Percentiles rank a stretch among this genome's conserved stretches.
Conservation (phyloP, 768 basidiomycete genomes). For the Xerocomellus amylosporus region DNA sequence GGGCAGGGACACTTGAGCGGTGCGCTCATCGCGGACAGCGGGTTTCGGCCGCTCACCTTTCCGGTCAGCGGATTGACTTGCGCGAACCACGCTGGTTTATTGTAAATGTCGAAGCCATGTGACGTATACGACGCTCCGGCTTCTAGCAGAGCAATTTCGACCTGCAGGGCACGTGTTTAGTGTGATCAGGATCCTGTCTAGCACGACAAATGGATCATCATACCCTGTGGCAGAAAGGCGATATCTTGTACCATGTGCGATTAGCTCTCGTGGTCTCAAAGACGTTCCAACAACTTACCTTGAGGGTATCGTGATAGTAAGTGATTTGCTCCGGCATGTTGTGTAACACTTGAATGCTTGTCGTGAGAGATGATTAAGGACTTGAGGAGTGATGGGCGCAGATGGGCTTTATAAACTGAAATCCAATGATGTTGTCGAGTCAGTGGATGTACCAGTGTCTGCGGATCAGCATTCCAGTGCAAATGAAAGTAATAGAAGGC, state of each 20-base stretch:
- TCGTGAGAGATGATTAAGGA: not conserved
- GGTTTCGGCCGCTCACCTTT: conserved; percentile 41
- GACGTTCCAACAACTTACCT: conserved; percentile 29
- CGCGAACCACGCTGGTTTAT: conserved; percentile 68
- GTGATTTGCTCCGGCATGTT: conserved; percentile 35
- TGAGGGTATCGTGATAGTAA: conserved; percentile 36
- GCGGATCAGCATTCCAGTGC: not conserved
- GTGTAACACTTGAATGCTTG: not conserved
- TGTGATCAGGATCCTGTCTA: not conserved
- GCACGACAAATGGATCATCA: conserved; percentile 4
- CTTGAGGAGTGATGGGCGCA: not conserved
- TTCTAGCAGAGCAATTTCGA: conserved; percentile 58
- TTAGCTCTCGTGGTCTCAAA: not conserved
- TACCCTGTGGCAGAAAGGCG: conserved; percentile 56
- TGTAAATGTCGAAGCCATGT: conserved; percentile 53
- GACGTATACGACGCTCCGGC: conserved; percentile 46
- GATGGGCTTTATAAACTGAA: not conserved
- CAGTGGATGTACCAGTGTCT: no score
- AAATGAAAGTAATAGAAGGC: no score
- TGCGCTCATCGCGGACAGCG: not conserved
- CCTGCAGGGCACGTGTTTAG: conserved; percentile 31
- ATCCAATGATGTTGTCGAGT: not conserved
- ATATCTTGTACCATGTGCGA: conserved; percentile 35
- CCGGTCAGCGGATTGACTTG: conserved; percentile 56
- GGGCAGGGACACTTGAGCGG: not conserved